phyloP scores from a whole-genome alignment of 371 early-diverging fungal genomes.

The Mucor velutinosus region DNA sequence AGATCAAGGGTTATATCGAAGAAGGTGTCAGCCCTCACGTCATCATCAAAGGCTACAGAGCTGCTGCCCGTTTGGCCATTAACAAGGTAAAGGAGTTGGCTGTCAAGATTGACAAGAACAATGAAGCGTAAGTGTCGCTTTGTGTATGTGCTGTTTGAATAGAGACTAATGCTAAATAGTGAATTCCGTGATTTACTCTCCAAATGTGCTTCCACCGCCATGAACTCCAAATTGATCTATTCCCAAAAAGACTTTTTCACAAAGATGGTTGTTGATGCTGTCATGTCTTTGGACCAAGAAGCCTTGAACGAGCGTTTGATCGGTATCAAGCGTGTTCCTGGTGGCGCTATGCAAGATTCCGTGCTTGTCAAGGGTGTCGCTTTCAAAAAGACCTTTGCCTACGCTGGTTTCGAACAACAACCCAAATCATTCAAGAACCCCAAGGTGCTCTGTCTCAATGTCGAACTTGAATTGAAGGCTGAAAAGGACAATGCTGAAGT shows the following conservation, averaged over 20 bases:
- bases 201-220: slow-evolving; percentile 97
- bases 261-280: slow-evolving; percentile 99
- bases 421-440: slow-evolving; percentile 97
- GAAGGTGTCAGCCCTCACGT: slow-evolving; percentile 95
- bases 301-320: slow-evolving; percentile 94
- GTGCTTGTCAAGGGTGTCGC: slow-evolving; percentile 97
- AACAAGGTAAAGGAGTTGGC: slow-evolving; percentile 88
- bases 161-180: slow-evolving; percentile 23
- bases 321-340: slow-evolving; percentile 98
- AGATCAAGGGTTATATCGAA: slow-evolving; percentile 93
- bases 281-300: slow-evolving; percentile 90
- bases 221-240: slow-evolving; percentile 99
- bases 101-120: slow-evolving; percentile 74
- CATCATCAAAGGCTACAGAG: slow-evolving; percentile 94
- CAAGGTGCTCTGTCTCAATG: slow-evolving; percentile 94
- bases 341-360: slow-evolving; percentile 99
- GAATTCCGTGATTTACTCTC: slow-evolving; percentile 92
- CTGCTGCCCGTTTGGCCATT: slow-evolving; percentile 83
- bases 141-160: neutral
- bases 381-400: slow-evolving; percentile 99
- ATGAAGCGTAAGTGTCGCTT: slow-evolving; percentile 62
- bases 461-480: slow-evolving; percentile 99
- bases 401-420: slow-evolving; percentile 99
- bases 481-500: slow-evolving; percentile 99
- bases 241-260: slow-evolving; percentile 98